Evolutionary conservation across 495 filamentous ascomycete genomes (phyloP), one percentile per base, ranked within the genome.

Genomic region (Melanomma pulvis-pyrius): DNA sequence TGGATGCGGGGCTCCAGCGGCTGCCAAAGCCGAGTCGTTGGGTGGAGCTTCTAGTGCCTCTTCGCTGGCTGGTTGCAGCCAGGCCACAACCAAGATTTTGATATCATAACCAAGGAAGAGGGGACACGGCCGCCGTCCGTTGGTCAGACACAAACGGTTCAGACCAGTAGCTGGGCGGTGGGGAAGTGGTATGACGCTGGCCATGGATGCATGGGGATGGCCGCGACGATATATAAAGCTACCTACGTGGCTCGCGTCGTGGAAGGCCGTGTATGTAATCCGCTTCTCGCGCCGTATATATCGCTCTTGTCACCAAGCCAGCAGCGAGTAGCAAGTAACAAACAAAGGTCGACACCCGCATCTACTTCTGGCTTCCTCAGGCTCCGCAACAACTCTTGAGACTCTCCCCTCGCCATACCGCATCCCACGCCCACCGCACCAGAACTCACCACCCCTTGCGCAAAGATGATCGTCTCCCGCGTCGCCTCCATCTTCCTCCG

Each of bases 401-500:
- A n/a, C n/a, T 15, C n/a, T 44, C 39, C 39, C 12, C 24, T 5
- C 28, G 12, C 17, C 51, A 30, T 26, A 54, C 51, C 21, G 8
- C 26, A 4, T 30, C 48, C 15, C 19, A 13, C 6, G 8, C 46
- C 7, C 46, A 8, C n/a, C 46, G 24, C 22, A 54, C 17, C 51
- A 12, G 24, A 22, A 39, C 9, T 11, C 53, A 39, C 30, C 19
- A n/a, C 9, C 11, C 25, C 8, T 11, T 15, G 25, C 19, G 24
- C 11, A 19, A 57, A 36, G n/a, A 68, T 63, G 71, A 47, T 82
- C 36, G 79, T 84, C 59, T 80, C 80, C 13, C 83, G 84, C 56
- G 59, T 83, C 1, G 49, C 82, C 11, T 83, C 82, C 29, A 75
- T 86, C 47, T 64, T 80, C 41, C 78, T 87, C 54, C 75, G 79